Percentiles rank a stretch among this genome's conserved stretches.
Conservation (phyloP, 805 yeast genomes). For the Sugiyamaella valdiviana region DNA sequence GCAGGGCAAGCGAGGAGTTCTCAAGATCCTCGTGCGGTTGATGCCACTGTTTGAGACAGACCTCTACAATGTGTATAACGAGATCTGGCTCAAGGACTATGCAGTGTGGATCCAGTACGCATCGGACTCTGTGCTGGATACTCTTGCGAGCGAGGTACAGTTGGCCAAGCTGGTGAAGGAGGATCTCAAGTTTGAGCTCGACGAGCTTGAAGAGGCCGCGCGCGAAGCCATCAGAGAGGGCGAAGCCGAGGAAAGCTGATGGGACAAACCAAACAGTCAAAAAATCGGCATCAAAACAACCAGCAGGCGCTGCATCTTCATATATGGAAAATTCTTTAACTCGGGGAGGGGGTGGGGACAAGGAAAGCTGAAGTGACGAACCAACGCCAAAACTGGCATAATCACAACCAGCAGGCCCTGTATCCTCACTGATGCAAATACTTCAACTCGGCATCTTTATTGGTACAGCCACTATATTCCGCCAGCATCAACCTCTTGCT, state of each 20-base stretch:
- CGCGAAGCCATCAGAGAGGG: background rate
- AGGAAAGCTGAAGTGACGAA: too few species aligned
- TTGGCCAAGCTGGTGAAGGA: conserved; percentile 24
- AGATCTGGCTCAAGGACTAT: conserved; percentile 69
- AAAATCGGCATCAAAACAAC: too few species aligned
- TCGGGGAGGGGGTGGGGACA: too few species aligned
- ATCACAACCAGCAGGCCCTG: too few species aligned
- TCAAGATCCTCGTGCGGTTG: conserved; percentile 52
- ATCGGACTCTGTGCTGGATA: conserved; percentile 51
- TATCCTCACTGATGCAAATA: too few species aligned
- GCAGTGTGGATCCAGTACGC: conserved; percentile 64
- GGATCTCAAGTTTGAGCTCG: conserved; percentile 23
- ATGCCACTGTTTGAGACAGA: conserved; percentile 63
- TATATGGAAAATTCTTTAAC: too few species aligned
- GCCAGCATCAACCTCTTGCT: too few species aligned
- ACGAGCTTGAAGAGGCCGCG: conserved; percentile 21
- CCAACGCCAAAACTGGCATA: too few species aligned
- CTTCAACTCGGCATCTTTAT: too few species aligned
- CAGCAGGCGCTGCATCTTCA: too few species aligned
- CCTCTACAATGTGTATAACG: conserved; percentile 81
- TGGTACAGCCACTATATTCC: too few species aligned
- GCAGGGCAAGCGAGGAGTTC: conserved; percentile 61
- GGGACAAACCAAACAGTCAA: too few species aligned
- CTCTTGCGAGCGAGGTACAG: conserved; percentile 58
- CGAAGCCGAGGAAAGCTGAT: background rate